Evolutionary conservation across 208 protist species (phyloP), one percentile per base, ranked within the genome.

Genomic region (Naegleria gruberi): DNA sequence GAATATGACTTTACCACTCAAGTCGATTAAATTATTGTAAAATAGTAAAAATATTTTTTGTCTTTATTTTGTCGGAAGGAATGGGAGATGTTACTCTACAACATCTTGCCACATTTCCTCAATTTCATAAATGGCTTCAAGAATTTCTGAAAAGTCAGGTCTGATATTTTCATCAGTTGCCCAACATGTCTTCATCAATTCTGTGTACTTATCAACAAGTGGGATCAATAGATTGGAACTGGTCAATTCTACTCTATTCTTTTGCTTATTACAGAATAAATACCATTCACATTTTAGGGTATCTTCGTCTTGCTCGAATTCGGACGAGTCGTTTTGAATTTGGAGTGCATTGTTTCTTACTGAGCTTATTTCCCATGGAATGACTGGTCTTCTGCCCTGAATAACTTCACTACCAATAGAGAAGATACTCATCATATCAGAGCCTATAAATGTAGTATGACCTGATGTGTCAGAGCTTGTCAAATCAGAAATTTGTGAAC

Each of bases 1-100:
- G 96, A 98, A 85, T 98, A 98, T 91, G 97, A 99, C 90, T 94
- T 96, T 85, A 98, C 97, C 12, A 94, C 51, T 46, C 82, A 85
- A 45, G 82, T 85, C 6, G 65, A 77, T 77, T 77, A 77, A 77
- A 30, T 74, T 74, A n/a, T n/a, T n/a, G n/a, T n/a, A n/a, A n/a
- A n/a, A n/a, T n/a, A n/a, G n/a, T n/a, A n/a, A n/a, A n/a, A n/a
- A n/a, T n/a, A n/a, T n/a, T n/a, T n/a, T n/a, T n/a, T n/a, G n/a
- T n/a, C n/a, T n/a, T n/a, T n/a, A n/a, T n/a, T n/a, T n/a, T n/a
- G n/a, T n/a, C n/a, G n/a, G n/a, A n/a, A n/a, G n/a, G n/a, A n/a
- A n/a, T n/a, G n/a, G n/a, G n/a, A n/a, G n/a, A n/a, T n/a, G n/a
- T n/a, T n/a, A n/a, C n/a, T n/a, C n/a, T n/a, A n/a, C n/a, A n/a